phyloP scores from a whole-genome alignment of 2,329 filamentous ascomycete species.

The Rosellinia necatrix region DNA sequence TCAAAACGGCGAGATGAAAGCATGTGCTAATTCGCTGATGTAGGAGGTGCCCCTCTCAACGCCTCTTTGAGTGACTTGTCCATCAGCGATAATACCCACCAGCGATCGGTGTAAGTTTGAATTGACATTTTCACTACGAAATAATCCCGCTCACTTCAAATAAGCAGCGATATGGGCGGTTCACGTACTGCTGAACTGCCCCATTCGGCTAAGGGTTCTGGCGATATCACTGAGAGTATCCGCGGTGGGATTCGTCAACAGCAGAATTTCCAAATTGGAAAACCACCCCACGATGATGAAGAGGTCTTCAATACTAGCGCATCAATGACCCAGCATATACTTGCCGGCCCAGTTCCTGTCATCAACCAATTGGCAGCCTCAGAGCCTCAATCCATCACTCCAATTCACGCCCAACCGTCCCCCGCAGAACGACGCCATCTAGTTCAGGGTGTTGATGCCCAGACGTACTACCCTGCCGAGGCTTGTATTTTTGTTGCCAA shows the following conservation, averaged over 20 bases:
- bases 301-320: constrained; percentile 19
- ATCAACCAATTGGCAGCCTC: constrained; percentile 2
- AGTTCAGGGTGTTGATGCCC: constrained; percentile 51
- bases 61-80: constrained; percentile 16
- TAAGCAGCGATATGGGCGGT: constrained; percentile 18
- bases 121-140: neutral
- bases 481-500: constrained; percentile 70
- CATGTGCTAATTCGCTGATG: constrained; percentile 3
- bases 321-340: constrained; percentile 5
- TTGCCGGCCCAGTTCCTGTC: constrained; percentile 4
- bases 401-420: constrained; percentile 19
- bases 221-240: neutral
- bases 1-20: neutral
- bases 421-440: constrained; percentile 29
- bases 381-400: constrained; percentile 8
- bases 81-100: constrained; percentile 14
- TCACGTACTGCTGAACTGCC: constrained; percentile 5
- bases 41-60: constrained; percentile 24
- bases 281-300: constrained; percentile 23
- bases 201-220: neutral
- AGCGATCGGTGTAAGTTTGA: constrained; percentile 21
- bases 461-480: constrained; percentile 56
- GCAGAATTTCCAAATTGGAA: constrained; percentile 25
- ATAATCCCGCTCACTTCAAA: neutral
- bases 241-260: constrained; percentile 9